phyloP scores from a whole-genome alignment of 495 filamentous ascomycete genomes.

The Trichoderma orchidacearum region DNA sequence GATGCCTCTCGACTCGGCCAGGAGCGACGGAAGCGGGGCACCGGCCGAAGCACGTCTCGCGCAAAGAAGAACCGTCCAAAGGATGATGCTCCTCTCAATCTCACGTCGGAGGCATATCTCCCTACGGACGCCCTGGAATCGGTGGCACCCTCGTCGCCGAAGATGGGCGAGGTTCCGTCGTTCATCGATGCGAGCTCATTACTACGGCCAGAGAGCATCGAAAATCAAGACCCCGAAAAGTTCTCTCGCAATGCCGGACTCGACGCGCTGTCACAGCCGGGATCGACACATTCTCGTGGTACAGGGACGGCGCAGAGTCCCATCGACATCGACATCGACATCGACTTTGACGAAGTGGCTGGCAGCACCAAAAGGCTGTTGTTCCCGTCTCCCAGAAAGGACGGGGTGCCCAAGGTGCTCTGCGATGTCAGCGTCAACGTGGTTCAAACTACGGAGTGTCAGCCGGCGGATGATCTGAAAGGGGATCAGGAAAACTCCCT shows the following conservation, averaged over 20 bases:
- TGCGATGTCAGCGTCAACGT: slow-evolving; percentile 44
- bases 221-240: neutral
- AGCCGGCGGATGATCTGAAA: slow-evolving; percentile 19
- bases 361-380: slow-evolving; percentile 63
- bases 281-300: slow-evolving; percentile 30
- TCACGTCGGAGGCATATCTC: slow-evolving; percentile 35
- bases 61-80: slow-evolving; percentile 31
- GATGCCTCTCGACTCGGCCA: slow-evolving; percentile 36
- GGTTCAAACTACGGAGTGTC: slow-evolving; percentile 26
- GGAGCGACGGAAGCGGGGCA: slow-evolving; percentile 29
- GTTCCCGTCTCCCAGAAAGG: slow-evolving; percentile 59
- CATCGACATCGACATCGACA: slow-evolving; percentile 38
- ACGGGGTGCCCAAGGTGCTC: slow-evolving; percentile 42
- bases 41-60: slow-evolving; percentile 18
- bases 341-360: slow-evolving; percentile 35
- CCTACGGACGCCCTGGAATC: slow-evolving; percentile 30
- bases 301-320: slow-evolving; percentile 53
- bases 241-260: neutral
- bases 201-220: neutral
- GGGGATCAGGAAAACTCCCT: slow-evolving; percentile 26
- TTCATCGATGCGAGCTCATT: neutral
- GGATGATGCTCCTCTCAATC: slow-evolving; percentile 22
- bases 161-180: neutral
- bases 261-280: slow-evolving; percentile 6
- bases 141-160: slow-evolving; percentile 4